These are phyloP conservation scores for Verbascum thapsus DNA, from an alignment of 257 asterid genomes.

Conservation along the genomic window DNA sequence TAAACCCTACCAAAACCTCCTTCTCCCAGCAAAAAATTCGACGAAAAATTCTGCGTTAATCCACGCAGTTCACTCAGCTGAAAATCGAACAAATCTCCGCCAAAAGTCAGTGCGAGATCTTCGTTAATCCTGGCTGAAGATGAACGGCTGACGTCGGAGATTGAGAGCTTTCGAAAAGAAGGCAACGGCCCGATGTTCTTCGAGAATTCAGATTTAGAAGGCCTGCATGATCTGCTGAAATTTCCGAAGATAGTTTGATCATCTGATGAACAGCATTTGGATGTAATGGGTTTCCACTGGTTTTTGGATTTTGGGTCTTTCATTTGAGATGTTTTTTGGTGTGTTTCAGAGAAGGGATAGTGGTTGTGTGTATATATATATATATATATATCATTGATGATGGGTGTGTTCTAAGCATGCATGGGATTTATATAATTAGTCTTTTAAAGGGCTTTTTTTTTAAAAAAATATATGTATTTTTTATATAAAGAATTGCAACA, in stretches of 20 bases:
- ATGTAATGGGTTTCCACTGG: slow-evolving; percentile 76
- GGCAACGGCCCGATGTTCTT: slow-evolving; percentile 63
- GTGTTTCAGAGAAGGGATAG: slow-evolving; percentile 29
- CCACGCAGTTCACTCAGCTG: slow-evolving; percentile 60
- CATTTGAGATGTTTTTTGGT: slow-evolving; percentile 34
- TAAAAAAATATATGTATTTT: too few species aligned
- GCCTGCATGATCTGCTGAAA: slow-evolving; percentile 64
- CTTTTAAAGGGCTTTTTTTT: too few species aligned
- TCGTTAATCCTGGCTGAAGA: slow-evolving; percentile 69
- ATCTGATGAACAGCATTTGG: slow-evolving; percentile 72
- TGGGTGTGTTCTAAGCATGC: too few species aligned
- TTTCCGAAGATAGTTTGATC: slow-evolving; percentile 50
- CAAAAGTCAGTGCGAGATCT: slow-evolving; percentile 77
- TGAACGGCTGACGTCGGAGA: slow-evolving; percentile 66
- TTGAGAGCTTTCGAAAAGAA: slow-evolving; percentile 68
- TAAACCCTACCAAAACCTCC: slow-evolving; percentile 93
- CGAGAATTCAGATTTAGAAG: slow-evolving; percentile 67
- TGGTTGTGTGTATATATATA: too few species aligned
- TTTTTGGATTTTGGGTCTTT: slow-evolving; percentile 44
- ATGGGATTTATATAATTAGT: too few species aligned
- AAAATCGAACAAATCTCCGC: slow-evolving; percentile 74
- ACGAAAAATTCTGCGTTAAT: slow-evolving; percentile 76
- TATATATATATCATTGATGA: too few species aligned
- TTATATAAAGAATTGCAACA: too few species aligned
- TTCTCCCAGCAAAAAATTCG: slow-evolving; percentile 79